phyloP scores from a whole-genome alignment of 2,329 filamentous ascomycete genomes.

The Xylariaceae sp. region DNA sequence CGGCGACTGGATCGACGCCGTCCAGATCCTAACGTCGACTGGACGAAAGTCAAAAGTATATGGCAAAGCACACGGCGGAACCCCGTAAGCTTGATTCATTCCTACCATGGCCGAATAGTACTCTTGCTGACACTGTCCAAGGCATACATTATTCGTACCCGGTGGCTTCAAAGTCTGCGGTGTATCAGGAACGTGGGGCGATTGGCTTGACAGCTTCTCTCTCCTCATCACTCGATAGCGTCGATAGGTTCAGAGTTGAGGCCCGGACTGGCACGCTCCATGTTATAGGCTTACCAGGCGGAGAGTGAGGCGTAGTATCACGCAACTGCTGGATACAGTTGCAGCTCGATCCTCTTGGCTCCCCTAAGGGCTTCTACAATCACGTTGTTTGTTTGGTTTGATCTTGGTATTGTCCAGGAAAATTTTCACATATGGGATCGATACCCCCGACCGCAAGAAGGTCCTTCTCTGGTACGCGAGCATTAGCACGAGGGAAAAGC shows the following conservation, averaged over 20 bases:
- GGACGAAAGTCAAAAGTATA: conserved; percentile 82
- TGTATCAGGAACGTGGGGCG: conserved; percentile 72
- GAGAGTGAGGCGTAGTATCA: too few relatives aligned
- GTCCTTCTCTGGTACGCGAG: too few relatives aligned
- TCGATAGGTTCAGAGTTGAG: background rate
- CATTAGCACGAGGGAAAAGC: too few relatives aligned
- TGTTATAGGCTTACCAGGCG: too few relatives aligned
- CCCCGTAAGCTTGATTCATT: conserved; percentile 58
- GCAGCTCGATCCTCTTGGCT: too few relatives aligned
- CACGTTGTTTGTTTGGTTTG: too few relatives aligned
- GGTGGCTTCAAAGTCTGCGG: conserved; percentile 85
- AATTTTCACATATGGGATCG: too few relatives aligned
- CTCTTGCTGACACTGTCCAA: conserved; percentile 35
- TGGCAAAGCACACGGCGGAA: conserved; percentile 75
- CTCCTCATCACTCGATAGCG: conserved; percentile 65
- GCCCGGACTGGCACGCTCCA: background rate
- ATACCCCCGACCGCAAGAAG: too few relatives aligned
- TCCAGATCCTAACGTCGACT: conserved; percentile 83
- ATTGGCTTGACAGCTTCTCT: conserved; percentile 82
- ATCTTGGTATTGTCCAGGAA: too few relatives aligned
- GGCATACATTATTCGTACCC: conserved; percentile 83
- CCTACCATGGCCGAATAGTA: background rate
- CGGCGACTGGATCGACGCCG: conserved; percentile 77
- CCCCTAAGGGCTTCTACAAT: too few relatives aligned
- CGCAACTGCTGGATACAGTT: too few relatives aligned